phyloP scores from a whole-genome alignment of 2,329 filamentous ascomycete species.

The Aspergillus sp. region DNA sequence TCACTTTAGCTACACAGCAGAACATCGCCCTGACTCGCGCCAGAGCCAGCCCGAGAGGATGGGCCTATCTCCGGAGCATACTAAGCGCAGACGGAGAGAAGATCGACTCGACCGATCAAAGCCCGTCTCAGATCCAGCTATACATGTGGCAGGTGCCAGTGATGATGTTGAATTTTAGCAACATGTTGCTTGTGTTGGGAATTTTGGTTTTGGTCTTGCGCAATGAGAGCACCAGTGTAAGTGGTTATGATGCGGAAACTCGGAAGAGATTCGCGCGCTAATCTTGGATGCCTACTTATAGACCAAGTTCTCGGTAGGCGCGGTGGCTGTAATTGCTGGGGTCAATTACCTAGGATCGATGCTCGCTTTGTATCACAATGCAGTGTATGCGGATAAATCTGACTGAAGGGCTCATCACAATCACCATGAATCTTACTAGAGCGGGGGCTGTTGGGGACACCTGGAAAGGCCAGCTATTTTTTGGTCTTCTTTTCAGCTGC shows the following conservation, averaged over 20 bases:
- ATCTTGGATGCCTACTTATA: neutral
- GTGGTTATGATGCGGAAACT: neutral
- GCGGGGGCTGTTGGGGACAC: too few relatives aligned
- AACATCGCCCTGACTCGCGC: neutral
- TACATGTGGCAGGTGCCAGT: neutral
- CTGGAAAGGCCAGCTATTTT: too few relatives aligned
- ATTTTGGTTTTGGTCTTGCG: neutral
- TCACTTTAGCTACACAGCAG: neutral
- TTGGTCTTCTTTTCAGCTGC: too few relatives aligned
- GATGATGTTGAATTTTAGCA: neutral
- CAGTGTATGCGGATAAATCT: neutral
- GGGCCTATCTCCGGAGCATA: neutral
- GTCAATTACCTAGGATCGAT: neutral
- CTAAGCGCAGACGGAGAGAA: neutral
- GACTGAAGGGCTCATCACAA: neutral
- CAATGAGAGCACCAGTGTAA: neutral
- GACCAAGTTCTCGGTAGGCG: neutral
- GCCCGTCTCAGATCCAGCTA: neutral
- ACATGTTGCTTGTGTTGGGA: neutral
- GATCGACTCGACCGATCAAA: neutral
- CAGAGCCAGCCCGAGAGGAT: neutral
- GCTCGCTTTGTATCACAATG: neutral
- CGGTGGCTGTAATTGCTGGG: constrained; percentile 1
- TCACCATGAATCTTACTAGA: too few relatives aligned
- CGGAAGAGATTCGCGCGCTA: neutral